Conservation (phyloP, 2,329 filamentous ascomycete species). For the Botrytis fabae region DNA sequence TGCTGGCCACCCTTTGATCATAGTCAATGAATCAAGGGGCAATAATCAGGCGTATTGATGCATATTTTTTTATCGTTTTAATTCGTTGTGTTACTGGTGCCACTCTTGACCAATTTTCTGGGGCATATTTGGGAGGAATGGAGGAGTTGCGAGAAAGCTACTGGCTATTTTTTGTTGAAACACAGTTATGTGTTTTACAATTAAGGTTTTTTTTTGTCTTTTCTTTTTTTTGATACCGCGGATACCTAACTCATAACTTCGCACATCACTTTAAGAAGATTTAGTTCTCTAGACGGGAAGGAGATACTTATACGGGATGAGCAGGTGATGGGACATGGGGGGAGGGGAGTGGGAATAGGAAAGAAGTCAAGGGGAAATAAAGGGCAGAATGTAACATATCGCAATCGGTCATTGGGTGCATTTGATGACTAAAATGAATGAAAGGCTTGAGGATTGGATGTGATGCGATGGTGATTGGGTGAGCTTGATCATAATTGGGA, state of each 20-base stretch:
- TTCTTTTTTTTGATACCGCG: slow-evolving; percentile 16
- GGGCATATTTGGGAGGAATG: slow-evolving; percentile 11
- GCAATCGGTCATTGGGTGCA: slow-evolving; percentile 1
- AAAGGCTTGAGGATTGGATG: slow-evolving; percentile 1
- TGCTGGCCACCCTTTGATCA: slow-evolving; percentile 11
- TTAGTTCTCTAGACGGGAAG: neutral
- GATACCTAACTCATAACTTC: slow-evolving; percentile 14
- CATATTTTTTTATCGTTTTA: slow-evolving; percentile 15
- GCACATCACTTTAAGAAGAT: neutral
- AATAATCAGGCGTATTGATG: slow-evolving; percentile 17
- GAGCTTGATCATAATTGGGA: neutral
- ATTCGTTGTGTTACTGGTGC: slow-evolving; percentile 10
- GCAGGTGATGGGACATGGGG: neutral
- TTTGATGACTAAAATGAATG: neutral
- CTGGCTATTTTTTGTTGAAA: slow-evolving; percentile 1
- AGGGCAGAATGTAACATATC: slow-evolving; percentile 15
- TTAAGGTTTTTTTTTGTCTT: neutral
- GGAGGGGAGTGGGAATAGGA: neutral
- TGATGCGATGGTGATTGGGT: neutral
- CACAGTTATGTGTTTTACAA: slow-evolving; percentile 5
- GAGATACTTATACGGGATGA: neutral
- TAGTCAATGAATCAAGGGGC: slow-evolving; percentile 4
- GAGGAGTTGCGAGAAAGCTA: slow-evolving; percentile 11
- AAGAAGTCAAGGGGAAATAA: neutral
- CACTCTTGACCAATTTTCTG: slow-evolving; percentile 4